These are phyloP conservation scores for Metschnikowia rubicola DNA, from an alignment of 805 yeast genomes.

Conservation along the genomic window DNA sequence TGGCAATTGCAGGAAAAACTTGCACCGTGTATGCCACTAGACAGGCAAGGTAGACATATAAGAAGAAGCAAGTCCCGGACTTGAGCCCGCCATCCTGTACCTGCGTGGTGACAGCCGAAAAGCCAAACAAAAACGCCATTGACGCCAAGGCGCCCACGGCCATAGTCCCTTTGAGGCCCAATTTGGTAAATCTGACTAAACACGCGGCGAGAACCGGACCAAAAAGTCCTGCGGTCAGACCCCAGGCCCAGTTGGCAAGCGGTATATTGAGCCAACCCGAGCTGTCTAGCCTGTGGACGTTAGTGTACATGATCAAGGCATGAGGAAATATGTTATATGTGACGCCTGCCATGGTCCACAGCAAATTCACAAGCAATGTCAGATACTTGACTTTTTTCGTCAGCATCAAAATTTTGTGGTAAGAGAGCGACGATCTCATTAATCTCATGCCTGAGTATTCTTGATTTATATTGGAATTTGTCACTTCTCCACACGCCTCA, in stretches of 20 bases:
- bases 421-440: too few species aligned
- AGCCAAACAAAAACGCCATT: constrained; percentile 22
- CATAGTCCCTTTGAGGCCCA: constrained; percentile 60
- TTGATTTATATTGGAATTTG: background rate
- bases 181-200: constrained; percentile 17
- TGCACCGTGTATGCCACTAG: constrained; percentile 28
- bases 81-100: constrained; percentile 19
- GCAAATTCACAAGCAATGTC: too few species aligned
- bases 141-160: constrained; percentile 21
- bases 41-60: constrained; percentile 13
- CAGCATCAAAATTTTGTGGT: too few species aligned
- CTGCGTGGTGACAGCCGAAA: constrained; percentile 18
- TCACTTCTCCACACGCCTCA: constrained; percentile 16
- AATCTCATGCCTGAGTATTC: too few species aligned
- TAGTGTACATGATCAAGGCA: too few species aligned
- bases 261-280: too few species aligned
- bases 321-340: too few species aligned
- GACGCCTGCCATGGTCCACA: too few species aligned
- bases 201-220: constrained; percentile 7
- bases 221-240: background rate
- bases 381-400: too few species aligned
- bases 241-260: too few species aligned
- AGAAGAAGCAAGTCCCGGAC: constrained; percentile 16
- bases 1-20: constrained; percentile 31
- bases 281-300: too few species aligned